A percentile compares a stretch with the other conserved stretches of the same genome.
phyloP scores from a whole-genome alignment of 306 rosid genomes.

The Begonia loranthoides region DNA sequence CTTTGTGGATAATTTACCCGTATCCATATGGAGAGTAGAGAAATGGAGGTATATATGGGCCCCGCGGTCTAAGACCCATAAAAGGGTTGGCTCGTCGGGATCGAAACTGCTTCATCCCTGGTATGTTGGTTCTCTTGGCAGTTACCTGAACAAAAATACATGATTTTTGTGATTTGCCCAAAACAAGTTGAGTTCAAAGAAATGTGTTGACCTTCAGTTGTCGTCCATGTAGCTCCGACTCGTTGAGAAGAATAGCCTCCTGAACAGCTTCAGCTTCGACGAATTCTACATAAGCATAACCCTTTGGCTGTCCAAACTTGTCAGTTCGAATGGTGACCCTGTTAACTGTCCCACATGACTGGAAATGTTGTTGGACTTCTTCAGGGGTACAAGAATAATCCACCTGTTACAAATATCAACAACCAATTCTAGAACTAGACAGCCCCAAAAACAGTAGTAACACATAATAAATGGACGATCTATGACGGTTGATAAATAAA shows the following conservation, averaged over 20 bases:
- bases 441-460: too few species aligned
- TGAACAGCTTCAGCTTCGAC: constrained; percentile 71
- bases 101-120: constrained; percentile 76
- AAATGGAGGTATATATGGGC: constrained; percentile 46
- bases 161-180: too few species aligned
- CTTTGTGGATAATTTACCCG: constrained; percentile 30
- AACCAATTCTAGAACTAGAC: too few species aligned
- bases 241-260: constrained; percentile 61
- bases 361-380: constrained; percentile 77
- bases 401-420: constrained; percentile 31
- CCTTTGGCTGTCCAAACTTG: constrained; percentile 84
- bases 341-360: too few species aligned
- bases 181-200: too few species aligned
- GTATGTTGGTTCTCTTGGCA: constrained; percentile 27
- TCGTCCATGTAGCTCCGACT: constrained; percentile 79
- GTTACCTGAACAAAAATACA: too few species aligned
- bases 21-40: constrained; percentile 57
- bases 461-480: too few species aligned
- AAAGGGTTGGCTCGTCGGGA: constrained; percentile 53
- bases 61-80: constrained; percentile 47
- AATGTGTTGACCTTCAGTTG: constrained; percentile 46
- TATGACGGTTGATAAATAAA: too few species aligned
- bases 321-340: constrained; percentile 57
- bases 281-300: constrained; percentile 82
- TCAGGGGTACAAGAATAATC: constrained; percentile 77